Conservation (phyloP, 306 rosid species). For the Macrotyloma uniflorum region DNA sequence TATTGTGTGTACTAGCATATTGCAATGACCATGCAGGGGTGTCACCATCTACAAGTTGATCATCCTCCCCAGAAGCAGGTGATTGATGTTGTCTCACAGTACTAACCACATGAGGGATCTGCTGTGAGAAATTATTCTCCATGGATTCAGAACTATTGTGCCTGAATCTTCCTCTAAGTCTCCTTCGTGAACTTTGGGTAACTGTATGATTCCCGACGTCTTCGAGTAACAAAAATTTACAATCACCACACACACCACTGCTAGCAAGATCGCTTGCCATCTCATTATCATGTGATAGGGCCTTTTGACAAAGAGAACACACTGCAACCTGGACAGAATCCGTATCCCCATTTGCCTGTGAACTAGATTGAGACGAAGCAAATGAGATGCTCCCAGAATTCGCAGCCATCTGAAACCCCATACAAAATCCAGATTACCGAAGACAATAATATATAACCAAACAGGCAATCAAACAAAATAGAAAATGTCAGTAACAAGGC, state of each 20-base stretch:
- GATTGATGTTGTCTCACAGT: slow-evolving; percentile 55
- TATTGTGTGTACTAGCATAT: slow-evolving; percentile 61
- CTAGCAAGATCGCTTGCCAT: slow-evolving; percentile 48
- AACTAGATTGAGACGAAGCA: slow-evolving; percentile 42
- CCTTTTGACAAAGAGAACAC: slow-evolving; percentile 71
- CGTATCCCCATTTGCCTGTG: slow-evolving; percentile 27
- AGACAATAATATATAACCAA: slow-evolving; percentile 18
- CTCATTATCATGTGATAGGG: slow-evolving; percentile 57
- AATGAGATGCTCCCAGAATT: slow-evolving; percentile 47
- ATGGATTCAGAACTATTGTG: slow-evolving; percentile 67
- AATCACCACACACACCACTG: slow-evolving; percentile 72
- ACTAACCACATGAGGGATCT: slow-evolving; percentile 54
- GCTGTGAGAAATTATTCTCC: slow-evolving; percentile 57
- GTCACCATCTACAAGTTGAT: slow-evolving; percentile 57
- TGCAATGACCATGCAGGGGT: slow-evolving; percentile 50
- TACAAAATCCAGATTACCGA: slow-evolving; percentile 29
- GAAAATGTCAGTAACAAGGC: background rate
- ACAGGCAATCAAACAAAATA: background rate
- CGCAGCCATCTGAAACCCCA: slow-evolving; percentile 66
- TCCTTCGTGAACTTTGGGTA: slow-evolving; percentile 43
- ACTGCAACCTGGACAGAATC: slow-evolving; percentile 42
- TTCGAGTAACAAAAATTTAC: slow-evolving; percentile 85
- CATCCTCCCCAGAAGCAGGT: slow-evolving; percentile 52
- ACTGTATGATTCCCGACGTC: slow-evolving; percentile 54
- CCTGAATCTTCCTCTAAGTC: slow-evolving; percentile 66